Base-by-base conservation (phyloP, 75 land plant genomes). In the Picea glauca region DNA sequence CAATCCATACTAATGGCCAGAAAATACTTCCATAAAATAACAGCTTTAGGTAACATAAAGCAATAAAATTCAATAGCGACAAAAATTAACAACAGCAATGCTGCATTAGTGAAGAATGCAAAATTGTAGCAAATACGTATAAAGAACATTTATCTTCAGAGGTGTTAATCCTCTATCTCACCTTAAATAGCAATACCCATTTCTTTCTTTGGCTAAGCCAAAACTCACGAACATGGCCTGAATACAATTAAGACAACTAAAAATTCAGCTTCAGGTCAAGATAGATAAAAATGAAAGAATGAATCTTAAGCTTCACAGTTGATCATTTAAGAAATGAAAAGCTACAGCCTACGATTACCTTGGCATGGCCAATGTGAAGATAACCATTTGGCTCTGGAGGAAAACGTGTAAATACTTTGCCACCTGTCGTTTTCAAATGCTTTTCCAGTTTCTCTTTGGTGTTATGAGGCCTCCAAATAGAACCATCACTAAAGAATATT, bases 321-420 rank as follows among this genome's bases (percentile, higher is more conserved):
- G 58, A 59, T 5, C 43, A 17, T 38, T 20, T 72, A 63, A 26
- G 26, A 72, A 73, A 79, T 63, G 63, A 15, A 33, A 20, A 31
- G 15, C 20, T 20, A 20, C 5, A 62, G 9, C 21, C 58, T 70
- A 56, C 2, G 26, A 75, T 76, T 89, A 95, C 99, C 96, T 98
- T 98, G 50, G 99, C 99, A 87, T 98, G 99, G 70, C 99, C 99
- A 77, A 98, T 98, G 81, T 98, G 99, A 32, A 98, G 83, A 83
- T 90, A 98, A 2, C 99, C 99, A 91, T 98, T 98, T 40, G 99
- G 99, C 76, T 98, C 99, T 60, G 99, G 99, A 79, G 99, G 99
- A 78, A 98, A 98, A 18, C 99, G 93, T 35, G 99, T 88, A 58
- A 74, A 83, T 74, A 98, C 90, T 81, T 85, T 95, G 21, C 98